Conservation (phyloP, 345 rosid species). For the Erodium maritimum region DNA sequence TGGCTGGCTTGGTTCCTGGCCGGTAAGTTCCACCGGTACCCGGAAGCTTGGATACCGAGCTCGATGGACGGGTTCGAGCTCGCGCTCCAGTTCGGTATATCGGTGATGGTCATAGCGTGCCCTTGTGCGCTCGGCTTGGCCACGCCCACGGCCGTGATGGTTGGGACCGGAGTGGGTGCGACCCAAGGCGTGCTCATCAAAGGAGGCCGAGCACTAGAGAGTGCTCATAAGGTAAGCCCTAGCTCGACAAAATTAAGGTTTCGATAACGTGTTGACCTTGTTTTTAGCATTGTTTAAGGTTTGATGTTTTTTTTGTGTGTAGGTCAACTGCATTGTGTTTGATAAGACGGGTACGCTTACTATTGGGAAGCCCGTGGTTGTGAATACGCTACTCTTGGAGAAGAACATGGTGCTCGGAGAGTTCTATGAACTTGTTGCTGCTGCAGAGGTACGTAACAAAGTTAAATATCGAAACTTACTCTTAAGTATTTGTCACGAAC, state of each 20-base stretch:
- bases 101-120: constrained; percentile 96
- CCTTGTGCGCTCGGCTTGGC: constrained; percentile 92
- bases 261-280: too few species aligned
- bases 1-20: constrained; percentile 78
- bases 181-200: constrained; percentile 79
- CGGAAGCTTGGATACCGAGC: constrained; percentile 71
- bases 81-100: constrained; percentile 80
- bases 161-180: constrained; percentile 94
- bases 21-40: constrained; percentile 59
- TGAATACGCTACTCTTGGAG: constrained; percentile 46
- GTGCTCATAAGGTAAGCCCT: constrained; percentile 53
- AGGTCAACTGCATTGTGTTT: constrained; percentile 79
- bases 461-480: too few species aligned
- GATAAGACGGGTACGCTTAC: constrained; percentile 96
- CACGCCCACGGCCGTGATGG: constrained; percentile 95
- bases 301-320: neutral
- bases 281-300: too few species aligned
- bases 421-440: constrained; percentile 65
- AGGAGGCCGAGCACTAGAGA: constrained; percentile 83
- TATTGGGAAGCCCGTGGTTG: constrained; percentile 66
- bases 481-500: too few species aligned
- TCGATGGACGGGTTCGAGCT: constrained; percentile 83
- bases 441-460: constrained; percentile 56
- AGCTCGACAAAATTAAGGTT: too few species aligned
- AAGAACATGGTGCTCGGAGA: constrained; percentile 42